Base-by-base conservation (phyloP, 441 rosid genomes). In the Biscutella laevigata region DNA sequence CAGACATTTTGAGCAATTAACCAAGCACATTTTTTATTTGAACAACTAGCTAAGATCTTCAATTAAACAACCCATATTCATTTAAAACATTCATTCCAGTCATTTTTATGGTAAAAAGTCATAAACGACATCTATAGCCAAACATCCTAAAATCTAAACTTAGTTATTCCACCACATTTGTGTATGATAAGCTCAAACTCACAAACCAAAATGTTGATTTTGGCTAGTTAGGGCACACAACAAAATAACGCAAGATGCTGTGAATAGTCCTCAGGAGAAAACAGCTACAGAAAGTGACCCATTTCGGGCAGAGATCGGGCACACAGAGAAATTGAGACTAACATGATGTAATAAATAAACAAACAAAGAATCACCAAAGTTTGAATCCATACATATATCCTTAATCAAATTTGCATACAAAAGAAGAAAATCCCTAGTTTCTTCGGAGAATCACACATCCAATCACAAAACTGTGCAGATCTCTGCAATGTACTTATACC, bases 401-500 rank as follows among this genome's bases (percentile, higher is more conserved):
- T 12, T 12, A 26, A 43, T 36, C 30, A 34, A 42, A 33, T 25
- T 25, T 22, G 38, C 27, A 52, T 22, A 22, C 12, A 34, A 15
- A 22, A 35, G 37, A 42, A 2, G 5, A 58, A 10, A 12, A 4
- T 0, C 24, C 16, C 39, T 1, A 30, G 30, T 5, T 30, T 38
- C 24, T 19, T 29, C 12, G 44, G 5, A 42, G 7, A 26, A 33
- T 41, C 52, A 40, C 44, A 39, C 48, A 48, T 33, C 8, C 3
- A 24, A 32, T 13, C 53, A 33, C 25, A 17, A 43, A 42, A 9
- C 12, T 46, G 6, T 42, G 9, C 63, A 49, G 53, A 64, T 57
- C 58, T 49, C 46, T 26, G 26, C 57, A 57, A 34, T 55, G 50
- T 38, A 48, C 6, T 32, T 2, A n/a, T 8, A 59, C 24, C 15